A percentile compares a stretch with the other conserved stretches of the same genome.
These are phyloP conservation scores for Tuber borchii DNA, from an alignment of 495 filamentous ascomycete species.

Conservation along the genomic window DNA sequence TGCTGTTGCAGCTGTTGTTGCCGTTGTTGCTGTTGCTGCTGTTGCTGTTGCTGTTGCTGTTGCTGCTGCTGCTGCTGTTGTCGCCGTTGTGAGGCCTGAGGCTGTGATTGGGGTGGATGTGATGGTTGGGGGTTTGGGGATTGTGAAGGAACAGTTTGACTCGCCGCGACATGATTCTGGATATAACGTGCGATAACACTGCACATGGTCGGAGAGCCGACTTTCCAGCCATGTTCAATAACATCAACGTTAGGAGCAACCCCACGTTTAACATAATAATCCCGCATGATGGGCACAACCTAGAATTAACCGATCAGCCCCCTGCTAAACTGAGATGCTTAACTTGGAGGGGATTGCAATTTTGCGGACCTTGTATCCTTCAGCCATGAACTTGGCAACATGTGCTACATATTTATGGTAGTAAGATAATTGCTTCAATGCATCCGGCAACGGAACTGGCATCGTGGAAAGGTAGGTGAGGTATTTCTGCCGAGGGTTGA, in stretches of 20 bases:
- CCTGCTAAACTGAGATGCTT: slow-evolving; percentile 5
- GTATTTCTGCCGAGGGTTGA: slow-evolving; percentile 26
- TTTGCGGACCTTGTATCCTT: slow-evolving; percentile 31
- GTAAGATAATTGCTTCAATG: slow-evolving; percentile 21
- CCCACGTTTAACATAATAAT: slow-evolving; percentile 28
- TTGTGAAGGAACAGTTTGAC: slow-evolving; percentile 8
- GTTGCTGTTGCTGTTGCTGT: background rate
- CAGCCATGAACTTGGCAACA: slow-evolving; percentile 20
- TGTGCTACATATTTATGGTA: slow-evolving; percentile 19
- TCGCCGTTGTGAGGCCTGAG: background rate
- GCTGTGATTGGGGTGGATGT: background rate
- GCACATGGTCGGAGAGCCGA: slow-evolving; percentile 27
- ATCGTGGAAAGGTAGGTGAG: slow-evolving; percentile 25
- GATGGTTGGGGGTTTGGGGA: background rate
- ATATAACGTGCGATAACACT: slow-evolving; percentile 32
- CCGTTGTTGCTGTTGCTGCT: background rate
- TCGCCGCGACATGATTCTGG: slow-evolving; percentile 24
- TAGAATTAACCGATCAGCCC: slow-evolving; percentile 29
- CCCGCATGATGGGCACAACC: slow-evolving; percentile 26
- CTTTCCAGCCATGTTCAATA: slow-evolving; percentile 26
- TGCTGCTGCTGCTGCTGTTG: background rate
- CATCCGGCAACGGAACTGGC: slow-evolving; percentile 25
- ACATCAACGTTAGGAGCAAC: slow-evolving; percentile 26
- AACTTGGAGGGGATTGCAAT: background rate
- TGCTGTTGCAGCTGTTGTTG: background rate